phyloP scores from a whole-genome alignment of 2,329 filamentous ascomycete species.

The Trichophyton benhamiae region DNA sequence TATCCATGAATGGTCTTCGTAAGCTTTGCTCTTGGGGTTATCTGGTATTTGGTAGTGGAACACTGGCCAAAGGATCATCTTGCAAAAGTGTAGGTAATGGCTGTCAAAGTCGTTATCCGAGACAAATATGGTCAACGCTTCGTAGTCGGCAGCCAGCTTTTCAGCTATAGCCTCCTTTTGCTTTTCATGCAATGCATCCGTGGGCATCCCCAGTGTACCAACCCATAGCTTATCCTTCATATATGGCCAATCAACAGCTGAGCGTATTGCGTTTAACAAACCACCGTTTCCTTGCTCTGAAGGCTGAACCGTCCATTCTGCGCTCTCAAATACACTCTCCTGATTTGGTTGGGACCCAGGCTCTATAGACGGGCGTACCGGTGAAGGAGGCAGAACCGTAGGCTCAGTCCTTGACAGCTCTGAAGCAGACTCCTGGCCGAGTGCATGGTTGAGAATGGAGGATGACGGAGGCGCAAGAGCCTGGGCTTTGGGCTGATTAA shows the following conservation, averaged over 20 bases:
- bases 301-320: slow-evolving; percentile 69
- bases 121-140: slow-evolving; percentile 73
- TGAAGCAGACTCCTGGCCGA: slow-evolving; percentile 8
- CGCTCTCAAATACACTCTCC: slow-evolving; percentile 51
- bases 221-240: slow-evolving; percentile 75
- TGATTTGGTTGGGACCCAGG: slow-evolving; percentile 9
- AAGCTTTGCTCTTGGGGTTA: slow-evolving; percentile 95
- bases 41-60: slow-evolving; percentile 98
- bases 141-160: slow-evolving; percentile 64
- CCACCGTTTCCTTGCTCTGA: slow-evolving; percentile 89
- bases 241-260: slow-evolving; percentile 56
- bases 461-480: slow-evolving; percentile 62
- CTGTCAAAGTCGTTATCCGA: slow-evolving; percentile 88
- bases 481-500: slow-evolving; percentile 67
- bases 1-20: slow-evolving; percentile 92
- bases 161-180: slow-evolving; percentile 76
- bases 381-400: slow-evolving; percentile 7
- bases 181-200: slow-evolving; percentile 63
- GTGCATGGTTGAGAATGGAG: slow-evolving; percentile 57
- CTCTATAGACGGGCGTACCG: not conserved
- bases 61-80: slow-evolving; percentile 93
- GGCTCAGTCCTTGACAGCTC: slow-evolving; percentile 10
- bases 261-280: slow-evolving; percentile 74
- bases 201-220: slow-evolving; percentile 86
- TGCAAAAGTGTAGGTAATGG: slow-evolving; percentile 93